Base-by-base conservation (phyloP, 176 grass and related monocot genomes). In the Tillandsia fasciculata region DNA sequence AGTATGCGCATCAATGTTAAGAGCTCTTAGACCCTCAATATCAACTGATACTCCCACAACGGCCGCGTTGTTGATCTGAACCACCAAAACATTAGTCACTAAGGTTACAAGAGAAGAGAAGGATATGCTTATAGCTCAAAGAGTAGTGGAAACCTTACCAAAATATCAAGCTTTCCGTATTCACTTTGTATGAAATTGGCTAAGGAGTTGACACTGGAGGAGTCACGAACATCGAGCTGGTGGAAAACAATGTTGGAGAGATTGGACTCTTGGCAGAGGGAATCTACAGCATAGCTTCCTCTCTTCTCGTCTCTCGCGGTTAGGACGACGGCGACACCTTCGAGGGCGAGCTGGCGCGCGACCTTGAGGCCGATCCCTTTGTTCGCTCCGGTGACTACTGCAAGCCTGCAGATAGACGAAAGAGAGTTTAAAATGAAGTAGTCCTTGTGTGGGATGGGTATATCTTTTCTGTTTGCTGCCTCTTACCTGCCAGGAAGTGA, bases 1-100 rank as follows among this genome's bases (percentile, higher is more conserved):
- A 52, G 72, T 76, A 12, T 79, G 58, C 53, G 82, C 64, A 70
- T 89, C 87, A 63, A 89, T 85, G 57, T 79, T 82, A 22, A 82
- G 82, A 77, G 79, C 68, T 89, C 63, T 85, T 10, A 89, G 76
- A 28, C 79, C 82, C 52, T 89, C 82, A 13, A 79, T 65, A 12
- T 85, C 87, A 20, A 66, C 79, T 15, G 51, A 33, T 14, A 83
- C 42, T 42, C 74, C 81, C 51, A 53, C 63, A 33, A 68, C 68
- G 64, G 68, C 74, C 1, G 81, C 81, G 48, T 83, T 83, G 26
- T 83, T 83, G 49, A 83, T 69, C 81, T 83, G 51, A 80, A 73
- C 27, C 51, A 12, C 52, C 53, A 48, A 64, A 65, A 72, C 2
- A 66, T n/a, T 28, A 48, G 8, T 14, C 47, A 11, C 11, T 56